phyloP scores from a whole-genome alignment of 352 stramenopile species.

The Phytophthora multivora region DNA sequence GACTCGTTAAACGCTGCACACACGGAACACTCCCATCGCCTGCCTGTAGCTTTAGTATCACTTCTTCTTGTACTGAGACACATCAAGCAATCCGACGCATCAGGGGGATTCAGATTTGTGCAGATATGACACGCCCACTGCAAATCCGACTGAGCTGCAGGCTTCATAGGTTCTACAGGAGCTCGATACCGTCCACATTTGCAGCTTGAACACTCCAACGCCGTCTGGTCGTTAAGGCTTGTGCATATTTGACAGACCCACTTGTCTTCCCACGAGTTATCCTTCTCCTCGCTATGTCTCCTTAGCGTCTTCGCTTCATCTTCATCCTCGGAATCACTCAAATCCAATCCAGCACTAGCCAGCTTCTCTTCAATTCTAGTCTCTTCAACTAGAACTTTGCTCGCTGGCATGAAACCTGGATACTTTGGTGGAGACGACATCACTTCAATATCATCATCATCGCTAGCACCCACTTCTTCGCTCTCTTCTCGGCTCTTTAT shows the following conservation, averaged over 20 bases:
- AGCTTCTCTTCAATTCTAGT: slow-evolving; percentile 43
- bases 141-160: slow-evolving; percentile 3
- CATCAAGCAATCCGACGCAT: slow-evolving; percentile 22
- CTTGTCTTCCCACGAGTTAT: slow-evolving; percentile 22
- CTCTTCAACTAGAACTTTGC: slow-evolving; percentile 29
- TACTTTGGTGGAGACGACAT: slow-evolving; percentile 6
- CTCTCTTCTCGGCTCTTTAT: slow-evolving; percentile 6
- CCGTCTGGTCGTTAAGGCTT: slow-evolving; percentile 25
- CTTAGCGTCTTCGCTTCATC: slow-evolving; percentile 14
- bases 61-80: slow-evolving; percentile 16
- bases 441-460: slow-evolving; percentile 8
- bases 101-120: slow-evolving; percentile 30
- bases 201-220: slow-evolving; percentile 27
- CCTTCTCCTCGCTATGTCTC: slow-evolving; percentile 2
- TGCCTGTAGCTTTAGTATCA: not conserved
- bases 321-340: slow-evolving; percentile 63
- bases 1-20: slow-evolving; percentile 29
- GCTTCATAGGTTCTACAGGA: not conserved
- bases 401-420: slow-evolving; percentile 33
- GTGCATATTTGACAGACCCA: slow-evolving; percentile 43
- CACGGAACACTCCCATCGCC: slow-evolving; percentile 28
- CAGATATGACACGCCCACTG: slow-evolving; percentile 39
- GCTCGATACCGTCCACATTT: slow-evolving; percentile 15
- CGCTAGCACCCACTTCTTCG: slow-evolving; percentile 6
- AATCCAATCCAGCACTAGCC: slow-evolving; percentile 46